phyloP scores from a whole-genome alignment of 495 filamentous ascomycete genomes.

The Tuber aestivum region DNA sequence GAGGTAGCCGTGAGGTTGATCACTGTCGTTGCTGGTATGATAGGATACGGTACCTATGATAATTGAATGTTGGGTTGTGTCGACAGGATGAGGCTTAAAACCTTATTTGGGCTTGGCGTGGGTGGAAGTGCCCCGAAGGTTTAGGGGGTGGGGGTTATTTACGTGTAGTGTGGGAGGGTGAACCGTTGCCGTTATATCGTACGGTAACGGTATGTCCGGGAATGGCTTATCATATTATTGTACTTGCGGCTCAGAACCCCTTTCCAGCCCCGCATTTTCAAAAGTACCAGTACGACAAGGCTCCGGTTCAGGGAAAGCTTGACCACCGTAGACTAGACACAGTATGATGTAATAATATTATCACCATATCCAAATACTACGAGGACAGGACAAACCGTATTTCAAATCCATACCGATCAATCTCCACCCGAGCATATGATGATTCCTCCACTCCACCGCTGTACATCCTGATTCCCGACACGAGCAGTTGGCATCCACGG shows the following conservation, averaged over 20 bases:
- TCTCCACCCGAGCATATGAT: too few relatives aligned
- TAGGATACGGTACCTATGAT: not conserved
- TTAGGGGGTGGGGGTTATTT: not conserved
- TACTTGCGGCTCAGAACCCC: not conserved
- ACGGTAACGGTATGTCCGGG: not conserved
- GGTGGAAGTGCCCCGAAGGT: not conserved
- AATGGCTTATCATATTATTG: not conserved
- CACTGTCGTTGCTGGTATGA: slow-evolving; percentile 5
- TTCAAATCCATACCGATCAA: not conserved
- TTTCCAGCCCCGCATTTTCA: not conserved
- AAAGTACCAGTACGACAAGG: not conserved
- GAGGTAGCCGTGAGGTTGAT: not conserved
- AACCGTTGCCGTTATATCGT: not conserved
- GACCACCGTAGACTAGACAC: not conserved
- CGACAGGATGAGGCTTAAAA: slow-evolving; percentile 33
- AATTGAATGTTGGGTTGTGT: slow-evolving; percentile 8
- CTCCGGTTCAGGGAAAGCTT: not conserved
- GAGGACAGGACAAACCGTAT: too few relatives aligned
- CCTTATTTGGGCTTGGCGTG: slow-evolving; percentile 31
- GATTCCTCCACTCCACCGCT: too few relatives aligned
- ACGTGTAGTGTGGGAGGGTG: not conserved
- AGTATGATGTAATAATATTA: too few relatives aligned
- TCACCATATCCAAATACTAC: too few relatives aligned
- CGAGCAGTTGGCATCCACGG: too few relatives aligned
- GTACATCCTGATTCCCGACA: too few relatives aligned